Percentiles rank a stretch among this genome's conserved stretches.
Evolutionary conservation across 2,329 filamentous ascomycete genomes (phyloP).

Genomic region (Fusarium nisikadoi): DNA sequence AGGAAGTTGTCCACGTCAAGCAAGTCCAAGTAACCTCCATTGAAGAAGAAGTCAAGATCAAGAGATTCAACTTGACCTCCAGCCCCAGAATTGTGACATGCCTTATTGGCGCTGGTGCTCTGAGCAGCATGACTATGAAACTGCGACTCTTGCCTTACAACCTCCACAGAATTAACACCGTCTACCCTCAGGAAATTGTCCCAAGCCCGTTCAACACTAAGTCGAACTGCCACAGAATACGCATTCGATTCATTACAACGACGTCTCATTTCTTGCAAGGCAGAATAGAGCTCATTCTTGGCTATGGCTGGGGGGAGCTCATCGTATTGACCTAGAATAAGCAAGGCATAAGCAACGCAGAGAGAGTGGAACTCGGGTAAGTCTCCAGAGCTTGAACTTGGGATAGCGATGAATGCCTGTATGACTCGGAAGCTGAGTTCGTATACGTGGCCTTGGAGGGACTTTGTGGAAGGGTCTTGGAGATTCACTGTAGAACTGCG

Average conservation of each 20-base stretch:
- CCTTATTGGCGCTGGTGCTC: neutral
- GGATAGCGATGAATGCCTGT: slow-evolving; percentile 16
- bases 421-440: slow-evolving; percentile 20
- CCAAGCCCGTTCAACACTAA: slow-evolving; percentile 25
- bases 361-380: slow-evolving; percentile 25
- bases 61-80: slow-evolving; percentile 11
- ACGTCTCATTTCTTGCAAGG: slow-evolving; percentile 10
- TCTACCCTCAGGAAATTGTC: slow-evolving; percentile 12
- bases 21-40: slow-evolving; percentile 23
- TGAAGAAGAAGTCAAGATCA: slow-evolving; percentile 26
- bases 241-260: slow-evolving; percentile 15
- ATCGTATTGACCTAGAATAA: slow-evolving; percentile 24
- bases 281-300: neutral
- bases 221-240: slow-evolving; percentile 17
- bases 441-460: slow-evolving; percentile 10
- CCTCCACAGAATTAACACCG: neutral
- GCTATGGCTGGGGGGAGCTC: slow-evolving; percentile 4
- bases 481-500: neutral
- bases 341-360: slow-evolving; percentile 21
- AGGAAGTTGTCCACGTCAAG: slow-evolving; percentile 22
- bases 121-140: neutral
- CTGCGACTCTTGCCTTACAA: neutral
- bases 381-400: slow-evolving; percentile 16
- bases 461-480: slow-evolving; percentile 8
- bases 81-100: neutral